A percentile compares a stretch with the other conserved stretches of the same genome.
phyloP scores from a whole-genome alignment of 1,139 yeast genomes.

The Geotrichum candidum region DNA sequence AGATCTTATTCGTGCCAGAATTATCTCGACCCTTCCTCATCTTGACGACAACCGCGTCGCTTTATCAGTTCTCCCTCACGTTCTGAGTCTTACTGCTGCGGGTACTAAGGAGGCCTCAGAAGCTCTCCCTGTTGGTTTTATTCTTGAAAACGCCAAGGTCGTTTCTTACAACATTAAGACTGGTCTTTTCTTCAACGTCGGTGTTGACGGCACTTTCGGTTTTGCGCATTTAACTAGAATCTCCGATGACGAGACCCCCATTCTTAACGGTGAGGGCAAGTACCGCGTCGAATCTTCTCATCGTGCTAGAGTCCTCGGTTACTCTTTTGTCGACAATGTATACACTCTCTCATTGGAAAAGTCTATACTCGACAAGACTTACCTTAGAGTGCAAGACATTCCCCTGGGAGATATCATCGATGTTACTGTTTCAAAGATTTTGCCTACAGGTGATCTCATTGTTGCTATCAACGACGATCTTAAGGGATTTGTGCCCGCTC shows the following conservation, averaged over 20 bases:
- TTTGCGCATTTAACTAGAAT: slow-evolving; percentile 58
- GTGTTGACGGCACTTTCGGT: slow-evolving; percentile 31
- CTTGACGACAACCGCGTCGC: slow-evolving; percentile 48
- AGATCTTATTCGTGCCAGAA: slow-evolving; percentile 59
- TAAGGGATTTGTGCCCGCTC: slow-evolving; percentile 66
- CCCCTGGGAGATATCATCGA: slow-evolving; percentile 57
- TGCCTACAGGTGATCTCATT: slow-evolving; percentile 64
- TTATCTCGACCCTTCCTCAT: slow-evolving; percentile 50
- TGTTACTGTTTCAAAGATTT: slow-evolving; percentile 52
- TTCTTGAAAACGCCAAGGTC: slow-evolving; percentile 54
- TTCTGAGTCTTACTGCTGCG: slow-evolving; percentile 33
- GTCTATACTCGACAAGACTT: slow-evolving; percentile 55
- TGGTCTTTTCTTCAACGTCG: slow-evolving; percentile 42
- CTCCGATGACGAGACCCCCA: slow-evolving; percentile 45
- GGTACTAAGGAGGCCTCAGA: slow-evolving; percentile 30
- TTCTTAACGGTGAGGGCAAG: slow-evolving; percentile 34
- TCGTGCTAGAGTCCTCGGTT: slow-evolving; percentile 71
- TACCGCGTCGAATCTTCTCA: slow-evolving; percentile 62
- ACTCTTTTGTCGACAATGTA: slow-evolving; percentile 57
- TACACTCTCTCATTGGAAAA: slow-evolving; percentile 67
- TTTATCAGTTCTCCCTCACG: slow-evolving; percentile 58
- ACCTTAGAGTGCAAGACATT: slow-evolving; percentile 61
- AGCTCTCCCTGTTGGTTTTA: slow-evolving; percentile 74
- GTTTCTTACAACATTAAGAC: slow-evolving; percentile 43
- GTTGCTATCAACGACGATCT: slow-evolving; percentile 61